Base-by-base conservation (phyloP, 1,139 yeast genomes). In the Casaregolazyma suthepensis region DNA sequence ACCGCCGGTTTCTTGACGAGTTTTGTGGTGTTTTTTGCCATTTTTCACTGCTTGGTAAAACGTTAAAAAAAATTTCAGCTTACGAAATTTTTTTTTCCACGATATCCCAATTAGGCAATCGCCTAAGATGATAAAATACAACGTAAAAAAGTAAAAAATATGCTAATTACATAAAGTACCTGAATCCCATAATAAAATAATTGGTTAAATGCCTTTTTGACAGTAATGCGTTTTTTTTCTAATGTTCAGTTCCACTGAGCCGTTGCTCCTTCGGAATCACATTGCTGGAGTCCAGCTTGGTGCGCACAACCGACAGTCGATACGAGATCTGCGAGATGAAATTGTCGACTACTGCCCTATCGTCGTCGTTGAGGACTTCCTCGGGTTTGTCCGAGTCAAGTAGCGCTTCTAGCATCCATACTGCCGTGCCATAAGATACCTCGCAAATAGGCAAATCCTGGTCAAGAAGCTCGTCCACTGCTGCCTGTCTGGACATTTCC, bases 331-430 rank as follows among this genome's bases (percentile, higher is more conserved):
- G 66, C 17, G 61, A 56, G 52, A 68, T 63, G 51, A 69, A 87
- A 68, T 83, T 84, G 64, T 85, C 89, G 54, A 91, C 88, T 72
- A 87, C 84, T 42, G 77, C 79, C 53, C 75, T 75, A 66, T 91
- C 96, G 49, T 85, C 89, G 9, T 72, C 76, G 63, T 87, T 94
- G 57, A 90, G 72, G 53, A 70, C 73, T 15, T 61, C 66, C 22
- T 57, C 65, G 18, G 54, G 53, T 26, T 51, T 53, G 13, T 61
- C 71, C 6, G 58, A 50, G 69, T 85, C 90, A 50, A 90, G 71
- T 45, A 91, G 73, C 1, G 96, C 89, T 66, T 89, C 95, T 63
- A 93, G 73, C 96, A 93, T 88, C 97, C 97, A 91, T 54, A 91
- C 80, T 0, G 96, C 86, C 0, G 96, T 87, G 7, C 95, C 88